phyloP scores from a whole-genome alignment of 78 protist genomes.

The Guillardia theta region DNA sequence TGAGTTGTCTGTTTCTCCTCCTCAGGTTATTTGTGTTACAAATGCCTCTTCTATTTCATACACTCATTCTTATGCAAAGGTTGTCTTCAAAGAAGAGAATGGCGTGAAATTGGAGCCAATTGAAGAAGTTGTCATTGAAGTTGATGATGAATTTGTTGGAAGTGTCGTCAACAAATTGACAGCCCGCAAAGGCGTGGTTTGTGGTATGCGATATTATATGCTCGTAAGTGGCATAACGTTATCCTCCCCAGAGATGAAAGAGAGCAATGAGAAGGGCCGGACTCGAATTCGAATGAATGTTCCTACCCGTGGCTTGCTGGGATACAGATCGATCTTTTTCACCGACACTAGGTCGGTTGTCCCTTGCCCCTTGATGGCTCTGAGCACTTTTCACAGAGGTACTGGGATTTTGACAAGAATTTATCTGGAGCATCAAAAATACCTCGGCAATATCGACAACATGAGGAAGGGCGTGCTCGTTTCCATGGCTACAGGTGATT shows the following conservation, averaged over 20 bases:
- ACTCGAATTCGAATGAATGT: slow-evolving; percentile 58
- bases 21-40: neutral
- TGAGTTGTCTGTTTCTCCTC: slow-evolving; percentile 56
- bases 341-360: neutral
- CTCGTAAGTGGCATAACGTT: neutral
- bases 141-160: slow-evolving; percentile 66
- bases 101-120: slow-evolving; percentile 46
- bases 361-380: neutral
- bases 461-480: slow-evolving; percentile 72
- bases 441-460: slow-evolving; percentile 52
- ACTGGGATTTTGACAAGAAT: neutral
- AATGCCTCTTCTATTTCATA: neutral
- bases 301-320: slow-evolving; percentile 77
- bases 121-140: slow-evolving; percentile 78
- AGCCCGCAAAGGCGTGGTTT: neutral
- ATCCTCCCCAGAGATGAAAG: neutral
- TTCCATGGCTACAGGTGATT: slow-evolving; percentile 45
- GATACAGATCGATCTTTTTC: slow-evolving; percentile 52
- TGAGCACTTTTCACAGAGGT: neutral
- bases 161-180: slow-evolving; percentile 36
- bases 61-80: neutral
- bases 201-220: neutral
- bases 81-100: neutral
- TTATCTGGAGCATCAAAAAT: neutral
- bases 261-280: slow-evolving; percentile 47